A percentile compares a stretch with the other conserved stretches of the same genome.
Conservation (phyloP, 805 yeast species). For the Candida ortonii region DNA sequence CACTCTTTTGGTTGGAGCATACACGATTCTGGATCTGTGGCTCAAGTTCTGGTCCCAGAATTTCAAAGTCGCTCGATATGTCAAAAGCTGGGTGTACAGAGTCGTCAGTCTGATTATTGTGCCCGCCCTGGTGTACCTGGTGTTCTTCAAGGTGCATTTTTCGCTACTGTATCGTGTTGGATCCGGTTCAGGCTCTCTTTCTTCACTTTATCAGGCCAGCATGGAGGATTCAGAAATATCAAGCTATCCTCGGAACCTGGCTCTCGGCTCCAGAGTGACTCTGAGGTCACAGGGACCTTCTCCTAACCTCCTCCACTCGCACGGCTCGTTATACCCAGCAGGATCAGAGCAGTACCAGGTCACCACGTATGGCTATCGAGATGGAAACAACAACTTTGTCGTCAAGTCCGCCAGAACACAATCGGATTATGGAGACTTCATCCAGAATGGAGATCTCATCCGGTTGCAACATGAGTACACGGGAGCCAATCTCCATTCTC, state of each 20-base stretch:
- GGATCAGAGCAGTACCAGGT: constrained; percentile 94
- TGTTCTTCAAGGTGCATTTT: constrained; percentile 81
- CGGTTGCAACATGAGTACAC: constrained; percentile 64
- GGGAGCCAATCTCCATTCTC: constrained; percentile 68
- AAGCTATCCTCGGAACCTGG: constrained; percentile 63
- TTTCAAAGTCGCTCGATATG: constrained; percentile 44
- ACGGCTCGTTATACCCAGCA: constrained; percentile 76
- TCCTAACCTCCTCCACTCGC: constrained; percentile 84
- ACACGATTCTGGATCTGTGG: constrained; percentile 88
- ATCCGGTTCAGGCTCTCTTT: constrained; percentile 67
- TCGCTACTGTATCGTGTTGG: constrained; percentile 73
- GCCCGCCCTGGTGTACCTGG: constrained; percentile 67
- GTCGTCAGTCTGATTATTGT: constrained; percentile 61
- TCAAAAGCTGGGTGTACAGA: constrained; percentile 71
- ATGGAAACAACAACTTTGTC: constrained; percentile 76
- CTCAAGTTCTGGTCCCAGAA: constrained; percentile 74
- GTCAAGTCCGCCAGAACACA: constrained; percentile 37
- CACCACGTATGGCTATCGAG: constrained; percentile 93
- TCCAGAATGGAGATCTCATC: constrained; percentile 58
- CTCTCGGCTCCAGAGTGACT: constrained; percentile 56
- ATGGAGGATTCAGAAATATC: constrained; percentile 62
- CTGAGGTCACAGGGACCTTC: constrained; percentile 68
- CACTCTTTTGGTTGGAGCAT: constrained; percentile 84
- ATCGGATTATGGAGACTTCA: constrained; percentile 22
- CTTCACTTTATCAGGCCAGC: constrained; percentile 78